Conservation (phyloP, 2,329 filamentous ascomycete species). For the Colletotrichum orbiculare region DNA sequence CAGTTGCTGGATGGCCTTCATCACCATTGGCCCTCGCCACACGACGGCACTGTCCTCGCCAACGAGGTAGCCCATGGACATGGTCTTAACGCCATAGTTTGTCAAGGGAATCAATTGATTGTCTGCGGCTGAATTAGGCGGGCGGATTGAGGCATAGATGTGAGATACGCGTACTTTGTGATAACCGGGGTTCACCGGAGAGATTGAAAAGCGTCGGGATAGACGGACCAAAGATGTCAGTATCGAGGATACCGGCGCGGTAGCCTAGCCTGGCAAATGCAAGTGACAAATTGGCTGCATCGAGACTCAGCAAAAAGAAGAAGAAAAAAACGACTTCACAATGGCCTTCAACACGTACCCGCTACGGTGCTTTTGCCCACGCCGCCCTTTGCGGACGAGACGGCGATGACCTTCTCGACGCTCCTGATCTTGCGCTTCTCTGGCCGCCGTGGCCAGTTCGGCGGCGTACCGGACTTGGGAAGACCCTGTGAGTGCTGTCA, state of each 20-base stretch:
- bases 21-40: conserved; percentile 97
- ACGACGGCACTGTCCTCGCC: conserved; percentile 84
- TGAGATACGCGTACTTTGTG: conserved; percentile 66
- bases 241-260: conserved; percentile 88
- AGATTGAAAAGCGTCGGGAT: conserved; percentile 91
- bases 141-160: not conserved
- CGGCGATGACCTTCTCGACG: conserved; percentile 93
- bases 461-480: conserved; percentile 75
- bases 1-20: conserved; percentile 95
- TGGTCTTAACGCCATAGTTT: conserved; percentile 96
- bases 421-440: conserved; percentile 83
- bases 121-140: conserved; percentile 54
- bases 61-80: conserved; percentile 98
- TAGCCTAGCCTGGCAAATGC: conserved; percentile 86
- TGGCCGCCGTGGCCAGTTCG: conserved; percentile 77
- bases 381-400: conserved; percentile 97
- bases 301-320: not conserved
- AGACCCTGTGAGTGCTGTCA: conserved; percentile 71
- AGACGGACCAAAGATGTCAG: conserved; percentile 96
- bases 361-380: conserved; percentile 97
- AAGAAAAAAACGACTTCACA: not conserved
- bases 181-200: conserved; percentile 80
- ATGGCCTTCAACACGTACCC: conserved; percentile 58
- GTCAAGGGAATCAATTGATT: conserved; percentile 88
- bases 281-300: conserved; percentile 79